phyloP scores from a whole-genome alignment of 257 asterid species.

The Solanum tarapatanum region DNA sequence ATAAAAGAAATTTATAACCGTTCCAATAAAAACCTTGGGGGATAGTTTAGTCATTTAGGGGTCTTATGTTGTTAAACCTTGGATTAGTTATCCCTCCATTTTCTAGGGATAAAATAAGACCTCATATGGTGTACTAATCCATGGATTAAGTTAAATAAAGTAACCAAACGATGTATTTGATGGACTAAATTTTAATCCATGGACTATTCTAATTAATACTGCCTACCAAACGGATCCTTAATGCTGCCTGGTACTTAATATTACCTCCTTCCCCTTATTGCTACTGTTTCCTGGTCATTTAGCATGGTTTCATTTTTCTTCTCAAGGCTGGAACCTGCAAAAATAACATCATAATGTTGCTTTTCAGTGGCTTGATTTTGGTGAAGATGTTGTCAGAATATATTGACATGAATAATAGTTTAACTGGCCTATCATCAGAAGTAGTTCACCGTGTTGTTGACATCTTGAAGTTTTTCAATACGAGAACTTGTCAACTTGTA shows the following conservation, averaged over 20 bases:
- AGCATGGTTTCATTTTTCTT: background rate
- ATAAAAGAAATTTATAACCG: too few relatives aligned
- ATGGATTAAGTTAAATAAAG: too few relatives aligned
- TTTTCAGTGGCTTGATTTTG: conserved; percentile 85
- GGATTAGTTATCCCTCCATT: too few relatives aligned
- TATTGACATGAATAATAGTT: conserved; percentile 64
- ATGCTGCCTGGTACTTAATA: background rate
- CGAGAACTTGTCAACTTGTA: conserved; percentile 95
- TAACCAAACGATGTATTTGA: too few relatives aligned
- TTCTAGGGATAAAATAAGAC: too few relatives aligned
- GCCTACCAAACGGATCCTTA: too few relatives aligned
- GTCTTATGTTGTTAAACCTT: too few relatives aligned
- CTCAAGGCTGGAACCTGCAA: background rate
- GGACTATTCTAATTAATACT: too few relatives aligned
- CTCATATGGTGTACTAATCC: too few relatives aligned
- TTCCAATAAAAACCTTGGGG: too few relatives aligned
- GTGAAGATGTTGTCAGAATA: conserved; percentile 96
- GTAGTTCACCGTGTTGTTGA: conserved; percentile 94
- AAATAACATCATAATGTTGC: background rate
- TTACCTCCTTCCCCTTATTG: background rate
- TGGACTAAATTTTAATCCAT: too few relatives aligned
- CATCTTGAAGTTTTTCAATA: conserved; percentile 83
- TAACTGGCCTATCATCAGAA: conserved; percentile 82
- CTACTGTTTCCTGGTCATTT: background rate
- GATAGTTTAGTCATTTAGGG: too few relatives aligned